phyloP scores from a whole-genome alignment of 768 basidiomycete species.

The Daedalea quercina region DNA sequence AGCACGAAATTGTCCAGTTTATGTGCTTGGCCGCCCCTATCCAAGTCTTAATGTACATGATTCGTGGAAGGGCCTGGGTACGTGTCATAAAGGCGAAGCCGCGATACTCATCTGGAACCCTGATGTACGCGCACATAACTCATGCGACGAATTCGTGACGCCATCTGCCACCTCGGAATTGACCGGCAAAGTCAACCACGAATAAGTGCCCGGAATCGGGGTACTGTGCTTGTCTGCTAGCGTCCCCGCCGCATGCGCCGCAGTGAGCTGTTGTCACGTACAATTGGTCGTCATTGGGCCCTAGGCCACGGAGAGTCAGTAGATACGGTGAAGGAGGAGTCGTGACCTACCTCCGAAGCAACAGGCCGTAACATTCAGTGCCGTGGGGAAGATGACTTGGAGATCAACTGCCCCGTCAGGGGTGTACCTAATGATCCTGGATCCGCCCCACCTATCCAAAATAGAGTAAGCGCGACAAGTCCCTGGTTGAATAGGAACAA shows the following conservation, averaged over 20 bases:
- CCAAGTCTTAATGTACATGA: neutral
- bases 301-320: constrained; percentile 24
- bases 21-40: neutral
- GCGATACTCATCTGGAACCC: neutral
- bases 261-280: constrained; percentile 53
- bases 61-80: too few relatives aligned
- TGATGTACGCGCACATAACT: neutral
- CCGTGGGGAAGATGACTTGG: constrained; percentile 55
- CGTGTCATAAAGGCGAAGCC: neutral
- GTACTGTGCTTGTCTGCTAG: constrained; percentile 37
- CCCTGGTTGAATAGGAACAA: constrained; percentile 12
- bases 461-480: neutral
- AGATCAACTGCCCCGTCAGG: constrained; percentile 47
- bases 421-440: constrained; percentile 49
- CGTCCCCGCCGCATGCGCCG: constrained; percentile 49
- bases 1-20: too few relatives aligned
- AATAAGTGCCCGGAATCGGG: constrained; percentile 54
- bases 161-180: constrained; percentile 32
- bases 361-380: constrained; percentile 57
- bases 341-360: constrained; percentile 55
- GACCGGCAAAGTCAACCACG: constrained; percentile 41
- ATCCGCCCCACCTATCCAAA: constrained; percentile 54
- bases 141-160: constrained; percentile 16
- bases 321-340: neutral
- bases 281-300: constrained; percentile 53